phyloP scores from a whole-genome alignment of 1,284 basidiomycete species.

The Ceratobasidium sp. region DNA sequence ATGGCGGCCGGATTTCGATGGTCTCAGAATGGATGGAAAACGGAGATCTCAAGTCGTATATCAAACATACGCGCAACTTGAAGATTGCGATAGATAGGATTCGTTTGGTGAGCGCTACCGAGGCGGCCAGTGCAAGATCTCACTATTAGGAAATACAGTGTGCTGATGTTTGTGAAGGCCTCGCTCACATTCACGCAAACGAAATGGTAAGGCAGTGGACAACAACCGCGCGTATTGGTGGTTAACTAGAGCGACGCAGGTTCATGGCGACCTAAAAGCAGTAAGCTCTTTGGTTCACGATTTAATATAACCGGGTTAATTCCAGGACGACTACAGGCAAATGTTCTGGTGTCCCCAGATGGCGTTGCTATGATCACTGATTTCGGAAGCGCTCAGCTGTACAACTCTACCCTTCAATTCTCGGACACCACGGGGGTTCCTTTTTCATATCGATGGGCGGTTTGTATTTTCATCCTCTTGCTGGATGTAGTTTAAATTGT shows the following conservation, averaged over 20 bases:
- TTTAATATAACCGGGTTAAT: background rate
- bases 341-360: background rate
- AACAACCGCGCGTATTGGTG: no score
- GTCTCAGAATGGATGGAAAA: background rate
- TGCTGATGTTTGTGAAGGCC: background rate
- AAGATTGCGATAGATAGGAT: background rate
- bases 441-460: background rate
- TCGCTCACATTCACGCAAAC: background rate
- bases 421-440: background rate
- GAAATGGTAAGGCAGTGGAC: background rate
- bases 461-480: background rate
- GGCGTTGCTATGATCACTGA: background rate
- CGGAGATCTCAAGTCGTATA: background rate
- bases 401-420: background rate
- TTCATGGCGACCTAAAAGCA: constrained; percentile 10
- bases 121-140: background rate
- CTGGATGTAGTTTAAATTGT: no score
- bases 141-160: background rate
- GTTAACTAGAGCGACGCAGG: background rate
- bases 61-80: background rate
- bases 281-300: background rate
- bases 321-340: no score
- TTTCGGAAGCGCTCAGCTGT: background rate
- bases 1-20: background rate
- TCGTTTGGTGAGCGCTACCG: background rate